Conservation (phyloP, 2,329 filamentous ascomycete genomes). For the Hypoxylon sp. region DNA sequence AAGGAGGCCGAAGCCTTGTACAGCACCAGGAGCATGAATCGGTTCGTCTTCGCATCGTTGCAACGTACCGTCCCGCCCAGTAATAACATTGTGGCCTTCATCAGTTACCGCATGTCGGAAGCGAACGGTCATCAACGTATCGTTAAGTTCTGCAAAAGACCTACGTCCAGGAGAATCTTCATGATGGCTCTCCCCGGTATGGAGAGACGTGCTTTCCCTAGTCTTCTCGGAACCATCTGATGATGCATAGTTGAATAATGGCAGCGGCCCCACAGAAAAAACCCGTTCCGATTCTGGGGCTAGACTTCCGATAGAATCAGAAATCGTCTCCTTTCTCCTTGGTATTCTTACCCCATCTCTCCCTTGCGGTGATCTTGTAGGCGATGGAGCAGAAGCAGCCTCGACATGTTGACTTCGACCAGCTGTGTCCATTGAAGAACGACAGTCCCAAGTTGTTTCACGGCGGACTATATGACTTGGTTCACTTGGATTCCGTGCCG, state of each 20-base stretch:
- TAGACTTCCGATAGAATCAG: constrained; percentile 35
- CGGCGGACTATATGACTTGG: constrained; percentile 56
- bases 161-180: constrained; percentile 26
- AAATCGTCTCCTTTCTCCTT: constrained; percentile 37
- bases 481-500: constrained; percentile 55
- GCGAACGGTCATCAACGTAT: constrained; percentile 74
- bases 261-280: constrained; percentile 23
- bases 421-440: constrained; percentile 50
- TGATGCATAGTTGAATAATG: constrained; percentile 47
- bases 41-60: constrained; percentile 92
- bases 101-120: constrained; percentile 84
- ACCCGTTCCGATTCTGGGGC: constrained; percentile 25
- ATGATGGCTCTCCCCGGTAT: constrained; percentile 19
- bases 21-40: constrained; percentile 85
- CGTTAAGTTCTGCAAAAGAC: constrained; percentile 45
- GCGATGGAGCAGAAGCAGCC: constrained; percentile 30
- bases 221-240: constrained; percentile 47
- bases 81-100: constrained; percentile 85
- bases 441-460: constrained; percentile 50
- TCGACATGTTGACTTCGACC: constrained; percentile 35
- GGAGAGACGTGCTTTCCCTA: constrained; percentile 30
- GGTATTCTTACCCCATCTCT: constrained; percentile 12
- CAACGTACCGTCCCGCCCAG: constrained; percentile 78
- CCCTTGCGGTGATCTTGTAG: constrained; percentile 35
- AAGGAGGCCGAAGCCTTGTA: constrained; percentile 84